Conservation (phyloP, 2,329 filamentous ascomycete species). For the Chalaropsis thielavioides region DNA sequence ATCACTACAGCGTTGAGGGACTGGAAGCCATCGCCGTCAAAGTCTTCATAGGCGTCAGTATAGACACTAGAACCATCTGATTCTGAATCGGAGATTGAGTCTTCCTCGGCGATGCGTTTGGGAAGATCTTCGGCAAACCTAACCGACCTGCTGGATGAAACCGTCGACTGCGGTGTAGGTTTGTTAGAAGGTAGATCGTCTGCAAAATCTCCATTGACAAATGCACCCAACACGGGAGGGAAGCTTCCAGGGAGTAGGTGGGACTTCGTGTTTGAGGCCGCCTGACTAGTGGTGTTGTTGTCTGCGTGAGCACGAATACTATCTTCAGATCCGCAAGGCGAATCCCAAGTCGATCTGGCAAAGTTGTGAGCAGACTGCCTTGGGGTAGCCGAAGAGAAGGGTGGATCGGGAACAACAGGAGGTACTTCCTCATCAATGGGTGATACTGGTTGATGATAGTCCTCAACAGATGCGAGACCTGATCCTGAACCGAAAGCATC, state of each 20-base stretch:
- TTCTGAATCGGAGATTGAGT: constrained; percentile 20
- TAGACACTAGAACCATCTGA: constrained; percentile 46
- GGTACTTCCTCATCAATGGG: background rate
- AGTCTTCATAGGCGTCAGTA: constrained; percentile 64
- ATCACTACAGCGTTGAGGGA: constrained; percentile 56
- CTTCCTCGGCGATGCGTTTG: constrained; percentile 3
- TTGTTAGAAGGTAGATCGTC: background rate
- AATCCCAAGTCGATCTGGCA: background rate
- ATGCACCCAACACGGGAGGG: background rate
- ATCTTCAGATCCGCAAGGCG: background rate
- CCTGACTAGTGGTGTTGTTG: too few species aligned
- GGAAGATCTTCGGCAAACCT: constrained; percentile 30
- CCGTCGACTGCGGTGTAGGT: background rate
- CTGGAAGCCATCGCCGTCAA: constrained; percentile 54
- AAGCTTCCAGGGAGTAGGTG: background rate
- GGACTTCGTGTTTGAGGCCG: background rate
- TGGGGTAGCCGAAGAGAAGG: background rate
- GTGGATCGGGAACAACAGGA: background rate
- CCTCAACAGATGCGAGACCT: constrained; percentile 11
- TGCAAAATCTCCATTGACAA: background rate
- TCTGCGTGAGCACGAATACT: background rate
- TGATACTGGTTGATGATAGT: constrained; percentile 16
- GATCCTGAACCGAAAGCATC: constrained; percentile 17
- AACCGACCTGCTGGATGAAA: background rate
- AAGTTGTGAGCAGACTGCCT: background rate